Conservation (phyloP, 129 eudicot genomes). For the Artemisia tridentata region DNA sequence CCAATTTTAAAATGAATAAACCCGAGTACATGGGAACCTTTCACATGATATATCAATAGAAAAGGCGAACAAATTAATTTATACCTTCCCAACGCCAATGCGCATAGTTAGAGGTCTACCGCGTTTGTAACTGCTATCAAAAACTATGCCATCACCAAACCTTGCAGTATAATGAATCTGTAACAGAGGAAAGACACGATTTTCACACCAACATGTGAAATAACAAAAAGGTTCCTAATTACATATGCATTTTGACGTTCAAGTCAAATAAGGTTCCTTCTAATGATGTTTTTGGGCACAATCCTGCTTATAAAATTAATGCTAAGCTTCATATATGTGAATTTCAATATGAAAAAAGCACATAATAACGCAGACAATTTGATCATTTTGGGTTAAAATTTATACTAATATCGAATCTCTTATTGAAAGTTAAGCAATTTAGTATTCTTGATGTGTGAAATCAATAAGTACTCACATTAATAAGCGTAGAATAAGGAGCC, state of each 20-base stretch:
- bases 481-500: slow-evolving; percentile 62
- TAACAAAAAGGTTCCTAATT: no score
- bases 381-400: no score
- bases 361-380: background rate
- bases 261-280: no score
- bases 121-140: slow-evolving; percentile 89
- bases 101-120: slow-evolving; percentile 93
- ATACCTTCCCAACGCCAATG: slow-evolving; percentile 80
- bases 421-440: background rate
- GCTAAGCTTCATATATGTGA: background rate
- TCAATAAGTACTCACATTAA: slow-evolving; percentile 56
- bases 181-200: background rate
- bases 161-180: slow-evolving; percentile 95
- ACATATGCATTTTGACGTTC: background rate
- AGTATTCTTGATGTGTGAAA: background rate
- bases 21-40: background rate
- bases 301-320: background rate
- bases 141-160: slow-evolving; percentile 84
- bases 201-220: no score
- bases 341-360: background rate
- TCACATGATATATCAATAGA: slow-evolving; percentile 2
- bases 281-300: no score
- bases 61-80: background rate
- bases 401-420: background rate
- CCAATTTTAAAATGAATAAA: background rate